phyloP scores from a whole-genome alignment of 2,329 filamentous ascomycete genomes.

The Teratosphaeria zuluensis region DNA sequence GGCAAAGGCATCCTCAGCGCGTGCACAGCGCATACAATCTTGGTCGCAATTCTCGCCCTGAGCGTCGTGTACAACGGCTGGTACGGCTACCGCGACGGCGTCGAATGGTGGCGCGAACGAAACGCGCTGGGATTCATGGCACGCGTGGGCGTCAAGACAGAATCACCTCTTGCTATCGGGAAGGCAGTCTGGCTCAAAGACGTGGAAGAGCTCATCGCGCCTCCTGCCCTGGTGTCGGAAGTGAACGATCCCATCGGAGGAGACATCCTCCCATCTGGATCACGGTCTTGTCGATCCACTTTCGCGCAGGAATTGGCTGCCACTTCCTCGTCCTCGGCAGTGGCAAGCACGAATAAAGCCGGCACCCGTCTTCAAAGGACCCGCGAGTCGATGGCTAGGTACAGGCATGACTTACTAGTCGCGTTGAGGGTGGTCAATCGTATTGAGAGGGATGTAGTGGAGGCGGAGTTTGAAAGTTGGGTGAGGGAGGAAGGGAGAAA shows the following conservation, averaged over 20 bases:
- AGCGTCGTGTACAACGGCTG: constrained; percentile 66
- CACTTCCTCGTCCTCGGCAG: constrained; percentile 1
- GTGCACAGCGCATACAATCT: constrained; percentile 55
- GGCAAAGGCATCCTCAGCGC: constrained; percentile 19
- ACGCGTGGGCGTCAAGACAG: constrained; percentile 58
- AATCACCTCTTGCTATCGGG: constrained; percentile 61
- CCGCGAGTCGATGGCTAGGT: constrained; percentile 71
- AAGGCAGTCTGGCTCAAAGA: constrained; percentile 77
- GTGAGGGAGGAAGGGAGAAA: constrained; percentile 65
- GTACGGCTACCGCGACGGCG: constrained; percentile 62
- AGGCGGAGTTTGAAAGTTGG: constrained; percentile 91
- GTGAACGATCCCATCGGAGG: constrained; percentile 8
- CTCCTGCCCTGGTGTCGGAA: constrained; percentile 11
- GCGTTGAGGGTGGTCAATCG: constrained; percentile 83
- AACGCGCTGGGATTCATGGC: constrained; percentile 73
- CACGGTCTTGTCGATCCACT: constrained; percentile 22
- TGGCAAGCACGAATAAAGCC: neutral
- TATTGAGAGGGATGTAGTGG: constrained; percentile 76
- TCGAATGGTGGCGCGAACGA: constrained; percentile 78
- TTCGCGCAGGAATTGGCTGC: constrained; percentile 22
- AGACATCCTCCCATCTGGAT: neutral
- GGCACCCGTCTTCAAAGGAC: constrained; percentile 58
- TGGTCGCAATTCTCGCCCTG: constrained; percentile 57
- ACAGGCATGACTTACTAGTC: constrained; percentile 83
- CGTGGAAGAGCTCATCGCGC: constrained; percentile 52